Percentiles rank a stretch among this genome's conserved stretches.
These are phyloP conservation scores for Cadophora luteo-olivacea DNA, from an alignment of 2,329 filamentous ascomycete species.

Conservation along the genomic window DNA sequence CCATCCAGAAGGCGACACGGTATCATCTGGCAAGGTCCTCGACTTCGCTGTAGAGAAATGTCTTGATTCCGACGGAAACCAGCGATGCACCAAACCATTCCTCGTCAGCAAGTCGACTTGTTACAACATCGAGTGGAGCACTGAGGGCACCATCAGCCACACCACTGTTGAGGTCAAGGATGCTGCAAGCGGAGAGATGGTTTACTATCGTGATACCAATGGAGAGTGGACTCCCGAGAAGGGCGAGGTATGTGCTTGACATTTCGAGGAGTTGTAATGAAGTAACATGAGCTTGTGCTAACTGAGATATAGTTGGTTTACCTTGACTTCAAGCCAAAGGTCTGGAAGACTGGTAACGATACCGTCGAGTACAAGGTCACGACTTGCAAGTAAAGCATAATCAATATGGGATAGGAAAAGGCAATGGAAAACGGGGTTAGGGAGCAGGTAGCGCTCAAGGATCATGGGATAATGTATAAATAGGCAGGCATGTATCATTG, in stretches of 20 bases:
- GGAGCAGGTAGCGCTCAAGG: not conserved
- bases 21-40: conserved; percentile 48
- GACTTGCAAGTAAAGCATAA: conserved; percentile 43
- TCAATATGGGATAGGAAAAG: not conserved
- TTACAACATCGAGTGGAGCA: conserved; percentile 52
- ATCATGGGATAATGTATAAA: conserved; percentile 2
- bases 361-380: conserved; percentile 52
- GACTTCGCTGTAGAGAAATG: conserved; percentile 53
- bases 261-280: not conserved
- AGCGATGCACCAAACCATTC: conserved; percentile 46
- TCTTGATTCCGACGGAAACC: conserved; percentile 48
- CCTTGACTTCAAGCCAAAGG: conserved; percentile 54
- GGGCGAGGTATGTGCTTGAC: conserved; percentile 45
- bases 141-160: conserved; percentile 48
- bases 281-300: conserved; percentile 18
- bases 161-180: conserved; percentile 49
- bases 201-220: conserved; percentile 54
- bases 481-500: conserved; percentile 7
- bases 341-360: conserved; percentile 51
- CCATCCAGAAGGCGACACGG: conserved; percentile 33
- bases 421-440: not conserved
- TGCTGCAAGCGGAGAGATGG: conserved; percentile 49
- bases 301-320: conserved; percentile 47
- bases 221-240: conserved; percentile 54
- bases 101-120: conserved; percentile 48